Base-by-base conservation (phyloP, 331 rosid species). In the Pyrus hybrid region DNA sequence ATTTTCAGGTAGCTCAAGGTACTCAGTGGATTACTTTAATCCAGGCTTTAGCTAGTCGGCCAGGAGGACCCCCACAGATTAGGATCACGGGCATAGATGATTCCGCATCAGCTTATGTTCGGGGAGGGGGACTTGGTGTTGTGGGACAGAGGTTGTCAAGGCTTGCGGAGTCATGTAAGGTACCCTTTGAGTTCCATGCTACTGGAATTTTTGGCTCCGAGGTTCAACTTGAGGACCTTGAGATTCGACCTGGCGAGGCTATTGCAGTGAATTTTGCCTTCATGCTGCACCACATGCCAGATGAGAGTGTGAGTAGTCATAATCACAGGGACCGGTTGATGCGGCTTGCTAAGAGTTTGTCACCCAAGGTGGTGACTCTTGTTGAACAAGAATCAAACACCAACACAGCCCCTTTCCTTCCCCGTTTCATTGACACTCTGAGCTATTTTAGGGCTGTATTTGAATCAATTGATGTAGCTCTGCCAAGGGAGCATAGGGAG, bases 1-100 rank as follows among this genome's bases (percentile, higher is more conserved):
- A 93, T 83, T 93, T 93, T 82, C 97, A 91, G 86, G 85, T 93
- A 45, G 79, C 84, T 32, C 98, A 93, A 67, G 98, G 98, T 76
- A 83, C 83, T 28, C 98, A 93, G 65, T 91, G 98, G 98, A 65
- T 86, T 35, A 83, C 90, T 54, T 81, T 93, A 47, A 86, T 93
- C 72, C 93, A 84, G 73, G 97, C 96, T 68, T 90, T 91, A 35
- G 90, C 96, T 20, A 66, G 80, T 41, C 83, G 88, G 54, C 92
- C 89, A 5, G 92, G 92, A 32, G 98, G 98, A 21, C 87, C 98
- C 4, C 98, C 98, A 4, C 82, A 74, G 86, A 77, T 93, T 29
- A 80, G 96, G 81, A 86, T 93, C 77, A 89, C 93, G 0, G 88
- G 91, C 70, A 58, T 93, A 21, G 98, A 91, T 71, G 97, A 93